Conservation (phyloP, 345 rosid genomes). For the Hibiscus trionum region DNA sequence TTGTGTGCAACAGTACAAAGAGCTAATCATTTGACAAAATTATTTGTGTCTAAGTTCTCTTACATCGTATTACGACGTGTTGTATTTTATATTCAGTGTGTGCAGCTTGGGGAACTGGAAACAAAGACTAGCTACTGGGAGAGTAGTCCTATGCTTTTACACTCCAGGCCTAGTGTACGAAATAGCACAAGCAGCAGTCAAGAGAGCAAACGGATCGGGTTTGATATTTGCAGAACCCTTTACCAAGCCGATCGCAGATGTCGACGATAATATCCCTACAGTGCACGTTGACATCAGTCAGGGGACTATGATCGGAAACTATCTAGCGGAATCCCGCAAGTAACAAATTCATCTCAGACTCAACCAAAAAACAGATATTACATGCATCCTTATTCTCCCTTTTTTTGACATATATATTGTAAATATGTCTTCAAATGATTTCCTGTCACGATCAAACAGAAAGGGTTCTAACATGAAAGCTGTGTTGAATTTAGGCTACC, state of each 20-base stretch:
- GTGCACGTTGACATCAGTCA: slow-evolving; percentile 42
- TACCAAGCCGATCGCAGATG: slow-evolving; percentile 37
- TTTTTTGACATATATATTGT: neutral
- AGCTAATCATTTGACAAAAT: neutral
- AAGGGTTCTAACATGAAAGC: neutral
- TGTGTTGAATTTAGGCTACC: slow-evolving; percentile 34
- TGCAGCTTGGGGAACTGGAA: slow-evolving; percentile 36
- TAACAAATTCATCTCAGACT: slow-evolving; percentile 9
- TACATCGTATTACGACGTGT: neutral
- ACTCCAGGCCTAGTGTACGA: slow-evolving; percentile 32
- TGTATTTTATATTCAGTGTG: slow-evolving; percentile 20
- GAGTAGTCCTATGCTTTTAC: slow-evolving; percentile 49
- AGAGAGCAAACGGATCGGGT: slow-evolving; percentile 36
- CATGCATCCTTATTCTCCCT: neutral
- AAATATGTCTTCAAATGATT: neutral
- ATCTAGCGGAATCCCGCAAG: slow-evolving; percentile 32
- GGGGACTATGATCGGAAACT: slow-evolving; percentile 45
- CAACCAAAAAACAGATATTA: neutral
- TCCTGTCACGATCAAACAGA: neutral
- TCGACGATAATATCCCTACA: slow-evolving; percentile 45
- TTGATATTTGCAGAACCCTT: slow-evolving; percentile 52
- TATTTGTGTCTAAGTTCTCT: neutral
- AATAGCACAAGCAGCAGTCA: slow-evolving; percentile 47
- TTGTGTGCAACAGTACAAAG: neutral
- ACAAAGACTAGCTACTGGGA: slow-evolving; percentile 30